Evolutionary conservation across 1,139 yeast genomes (phyloP), one percentile per base, ranked within the genome.

Genomic region (Protomyces macrosporus): DNA sequence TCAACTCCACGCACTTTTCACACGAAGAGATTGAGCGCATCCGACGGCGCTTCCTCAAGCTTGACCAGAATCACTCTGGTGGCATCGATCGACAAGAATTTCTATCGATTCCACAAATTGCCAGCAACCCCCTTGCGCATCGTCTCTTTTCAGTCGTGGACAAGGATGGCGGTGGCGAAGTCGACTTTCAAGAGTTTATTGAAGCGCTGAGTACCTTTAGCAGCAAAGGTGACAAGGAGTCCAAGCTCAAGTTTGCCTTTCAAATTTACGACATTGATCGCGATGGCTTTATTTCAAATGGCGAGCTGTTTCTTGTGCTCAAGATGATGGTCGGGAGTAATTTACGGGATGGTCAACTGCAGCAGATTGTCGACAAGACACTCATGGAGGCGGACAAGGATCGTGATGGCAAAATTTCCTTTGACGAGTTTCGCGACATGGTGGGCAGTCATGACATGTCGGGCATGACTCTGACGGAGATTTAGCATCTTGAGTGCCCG

Each of bases 251-350:
- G 72, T 93, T 95, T 79, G 95, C 97, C 33, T 95, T 95, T 77
- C 88, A 86, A 72, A 90, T 95, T 23, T 95, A 93, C 72, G 99
- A 95, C 73, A 90, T 95, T 68, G 99, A 95, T 75, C 81, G 91
- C 64, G 99, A 95, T 73, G 98, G 98, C 0, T 90, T 74, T 72
- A 89, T 95, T 55, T 91, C 97, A 3, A 93, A 93, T 72, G 98
- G 98, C 32, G 99, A 95, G 75, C 77, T 95, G 65, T 95, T 87
- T 72, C 81, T 93, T 57, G 66, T 95, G 53, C 80, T 95, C 78
- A 89, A 93, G 75, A 88, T 90, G 85, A 95, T 95, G 98, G 98
- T 93, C 50, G 98, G 98, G 2, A 87, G 85, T 71, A 91, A 93
- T 72, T 77, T 95, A 66, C 87, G 85, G 68, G 96, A 89, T 66